These are phyloP conservation scores for Cystoderma amianthinum DNA, from an alignment of 768 basidiomycete genomes.

Conservation along the genomic window DNA sequence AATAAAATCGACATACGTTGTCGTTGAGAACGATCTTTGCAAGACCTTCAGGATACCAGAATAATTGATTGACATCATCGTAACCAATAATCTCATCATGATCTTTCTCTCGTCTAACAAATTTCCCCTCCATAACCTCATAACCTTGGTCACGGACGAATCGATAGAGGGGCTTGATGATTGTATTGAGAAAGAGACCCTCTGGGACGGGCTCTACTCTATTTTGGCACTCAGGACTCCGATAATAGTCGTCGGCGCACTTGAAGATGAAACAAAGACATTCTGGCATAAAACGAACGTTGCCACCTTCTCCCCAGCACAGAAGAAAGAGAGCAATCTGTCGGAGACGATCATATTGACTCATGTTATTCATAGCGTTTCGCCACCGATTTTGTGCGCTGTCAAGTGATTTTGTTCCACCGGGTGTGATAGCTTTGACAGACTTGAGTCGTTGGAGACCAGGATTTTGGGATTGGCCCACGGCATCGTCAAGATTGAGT, in stretches of 20 bases:
- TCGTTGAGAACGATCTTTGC: conserved; percentile 87
- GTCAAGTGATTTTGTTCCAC: conserved; percentile 75
- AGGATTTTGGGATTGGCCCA: conserved; percentile 91
- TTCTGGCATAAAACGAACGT: conserved; percentile 95
- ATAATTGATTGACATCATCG: conserved; percentile 98
- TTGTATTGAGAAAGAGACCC: conserved; percentile 84
- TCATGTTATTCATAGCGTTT: conserved; percentile 99
- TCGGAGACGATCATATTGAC: conserved; percentile 94
- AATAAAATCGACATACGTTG: conserved; percentile 46
- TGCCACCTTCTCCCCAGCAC: conserved; percentile 98
- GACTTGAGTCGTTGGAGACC: conserved; percentile 85
- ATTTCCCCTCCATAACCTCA: conserved; percentile 92
- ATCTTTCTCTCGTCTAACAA: conserved; percentile 89
- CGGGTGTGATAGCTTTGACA: conserved; percentile 53
- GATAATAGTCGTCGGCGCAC: conserved; percentile 99
- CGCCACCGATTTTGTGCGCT: conserved; percentile 93
- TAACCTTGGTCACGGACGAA: conserved; percentile 98
- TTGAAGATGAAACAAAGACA: conserved; percentile 99
- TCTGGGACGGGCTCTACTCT: conserved; percentile 89
- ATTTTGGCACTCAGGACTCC: conserved; percentile 96
- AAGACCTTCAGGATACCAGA: conserved; percentile 99
- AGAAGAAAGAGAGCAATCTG: conserved; percentile 94
- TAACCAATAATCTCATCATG: conserved; percentile 98
- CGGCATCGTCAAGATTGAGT: conserved; percentile 97
- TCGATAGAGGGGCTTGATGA: conserved; percentile 92